Evolutionary conservation across 1,139 yeast genomes (phyloP).

Genomic region (Saccharomyces hybrid): DNA sequence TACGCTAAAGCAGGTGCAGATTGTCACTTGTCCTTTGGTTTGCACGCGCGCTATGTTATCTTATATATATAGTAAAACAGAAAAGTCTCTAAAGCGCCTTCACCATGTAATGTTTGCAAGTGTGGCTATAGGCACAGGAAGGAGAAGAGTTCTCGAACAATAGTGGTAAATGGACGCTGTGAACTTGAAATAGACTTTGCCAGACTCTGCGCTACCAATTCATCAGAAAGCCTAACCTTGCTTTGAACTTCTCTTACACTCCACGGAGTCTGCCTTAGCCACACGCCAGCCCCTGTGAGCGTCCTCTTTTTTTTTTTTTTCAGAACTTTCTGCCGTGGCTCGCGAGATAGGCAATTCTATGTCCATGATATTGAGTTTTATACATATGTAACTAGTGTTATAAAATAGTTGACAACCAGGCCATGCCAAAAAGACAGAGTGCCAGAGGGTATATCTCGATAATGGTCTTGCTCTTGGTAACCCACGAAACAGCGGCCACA

Average conservation of each 20-base stretch:
- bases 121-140: not conserved
- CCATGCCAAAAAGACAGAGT: constrained; percentile 24
- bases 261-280: not conserved
- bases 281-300: not conserved
- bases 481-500: constrained; percentile 20
- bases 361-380: not conserved
- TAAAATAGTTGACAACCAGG: constrained; percentile 23
- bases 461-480: constrained; percentile 22
- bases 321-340: not conserved
- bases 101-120: not conserved
- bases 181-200: not conserved
- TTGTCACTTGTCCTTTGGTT: not conserved
- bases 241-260: not conserved
- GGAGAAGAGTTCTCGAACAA: not conserved
- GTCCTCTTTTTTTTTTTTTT: not conserved
- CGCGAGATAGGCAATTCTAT: not conserved
- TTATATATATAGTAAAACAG: not conserved
- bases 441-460: constrained; percentile 26
- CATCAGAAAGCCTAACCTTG: not conserved
- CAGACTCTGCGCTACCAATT: not conserved
- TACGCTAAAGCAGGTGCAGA: not conserved
- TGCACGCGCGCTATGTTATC: not conserved
- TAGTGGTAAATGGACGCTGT: not conserved
- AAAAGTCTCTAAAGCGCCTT: not conserved
- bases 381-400: constrained; percentile 1